Evolutionary conservation across 306 rosid species (phyloP).

Genomic region (Vigna reflexopilosa): DNA sequence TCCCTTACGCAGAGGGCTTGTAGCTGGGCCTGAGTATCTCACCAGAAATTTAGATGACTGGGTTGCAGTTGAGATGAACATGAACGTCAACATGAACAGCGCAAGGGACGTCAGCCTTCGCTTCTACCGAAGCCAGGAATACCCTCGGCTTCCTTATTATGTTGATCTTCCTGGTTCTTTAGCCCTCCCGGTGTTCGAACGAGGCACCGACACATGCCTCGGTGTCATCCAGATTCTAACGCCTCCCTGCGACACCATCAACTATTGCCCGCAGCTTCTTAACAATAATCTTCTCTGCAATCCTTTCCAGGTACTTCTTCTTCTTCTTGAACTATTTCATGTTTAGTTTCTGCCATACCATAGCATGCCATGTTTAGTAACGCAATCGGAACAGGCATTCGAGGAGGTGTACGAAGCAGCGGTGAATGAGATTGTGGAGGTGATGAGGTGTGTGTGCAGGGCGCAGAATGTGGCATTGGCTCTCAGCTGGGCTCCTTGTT

Average conservation of each 20-base stretch:
- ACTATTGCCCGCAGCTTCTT: constrained; percentile 51
- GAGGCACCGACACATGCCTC: constrained; percentile 54
- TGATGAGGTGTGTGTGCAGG: constrained; percentile 57
- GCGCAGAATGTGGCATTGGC: constrained; percentile 63
- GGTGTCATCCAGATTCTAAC: constrained; percentile 60
- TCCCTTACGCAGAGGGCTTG: constrained; percentile 41
- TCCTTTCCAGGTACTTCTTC: constrained; percentile 53
- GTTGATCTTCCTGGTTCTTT: constrained; percentile 45
- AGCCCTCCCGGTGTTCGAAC: constrained; percentile 62
- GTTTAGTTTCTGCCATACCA: too few species aligned
- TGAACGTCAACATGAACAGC: neutral
- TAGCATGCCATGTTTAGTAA: too few species aligned
- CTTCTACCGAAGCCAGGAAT: constrained; percentile 54
- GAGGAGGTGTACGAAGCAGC: constrained; percentile 65
- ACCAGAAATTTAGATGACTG: neutral
- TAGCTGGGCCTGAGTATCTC: neutral
- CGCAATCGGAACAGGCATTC: constrained; percentile 40
- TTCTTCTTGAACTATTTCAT: too few species aligned
- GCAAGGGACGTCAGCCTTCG: constrained; percentile 29
- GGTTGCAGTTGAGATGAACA: too few species aligned
- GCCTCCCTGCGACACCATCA: constrained; percentile 42
- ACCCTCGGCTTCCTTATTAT: constrained; percentile 35
- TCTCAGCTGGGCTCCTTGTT: constrained; percentile 70
- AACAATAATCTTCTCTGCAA: constrained; percentile 42
- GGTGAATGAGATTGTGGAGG: constrained; percentile 61